Percentiles rank a stretch among this genome's conserved stretches.
Conservation (phyloP, 306 rosid species). For the Cicer judaicum region DNA sequence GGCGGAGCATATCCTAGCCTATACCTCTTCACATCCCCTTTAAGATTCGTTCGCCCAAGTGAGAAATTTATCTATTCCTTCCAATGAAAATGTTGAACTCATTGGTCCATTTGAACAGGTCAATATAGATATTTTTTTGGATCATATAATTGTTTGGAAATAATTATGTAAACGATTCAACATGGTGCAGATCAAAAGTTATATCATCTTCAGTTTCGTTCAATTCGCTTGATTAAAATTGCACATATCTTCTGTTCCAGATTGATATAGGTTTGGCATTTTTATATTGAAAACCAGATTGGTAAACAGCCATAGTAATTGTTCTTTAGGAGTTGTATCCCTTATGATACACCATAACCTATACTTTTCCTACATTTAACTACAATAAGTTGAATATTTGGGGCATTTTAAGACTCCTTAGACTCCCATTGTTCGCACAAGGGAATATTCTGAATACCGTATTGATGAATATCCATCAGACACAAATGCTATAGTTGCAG, state of each 20-base stretch:
- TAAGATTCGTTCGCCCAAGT: slow-evolving; percentile 91
- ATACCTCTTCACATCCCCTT: slow-evolving; percentile 74
- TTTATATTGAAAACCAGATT: slow-evolving; percentile 28
- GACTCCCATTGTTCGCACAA: slow-evolving; percentile 85
- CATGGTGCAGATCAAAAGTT: slow-evolving; percentile 93
- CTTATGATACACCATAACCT: not conserved
- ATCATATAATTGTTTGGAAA: not conserved
- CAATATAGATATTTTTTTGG: slow-evolving; percentile 27
- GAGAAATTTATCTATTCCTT: slow-evolving; percentile 69
- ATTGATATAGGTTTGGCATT: slow-evolving; percentile 7
- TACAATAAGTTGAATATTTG: slow-evolving; percentile 33
- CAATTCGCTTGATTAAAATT: slow-evolving; percentile 37
- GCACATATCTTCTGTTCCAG: not conserved
- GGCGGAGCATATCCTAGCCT: slow-evolving; percentile 96
- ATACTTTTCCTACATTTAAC: slow-evolving; percentile 13
- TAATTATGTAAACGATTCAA: slow-evolving; percentile 54
- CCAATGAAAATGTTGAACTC: slow-evolving; percentile 67
- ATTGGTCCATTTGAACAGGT: slow-evolving; percentile 99
- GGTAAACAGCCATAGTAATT: not conserved
- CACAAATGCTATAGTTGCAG: slow-evolving; percentile 97
- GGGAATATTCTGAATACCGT: slow-evolving; percentile 67
- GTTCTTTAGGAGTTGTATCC: slow-evolving; percentile 30
- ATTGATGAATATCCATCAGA: slow-evolving; percentile 87
- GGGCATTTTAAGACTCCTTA: slow-evolving; percentile 83
- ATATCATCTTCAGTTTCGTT: slow-evolving; percentile 90